Evolutionary conservation across 2,329 filamentous ascomycete species (phyloP), one percentile per base, ranked within the genome.

Genomic region (Rutstroemia sp.): DNA sequence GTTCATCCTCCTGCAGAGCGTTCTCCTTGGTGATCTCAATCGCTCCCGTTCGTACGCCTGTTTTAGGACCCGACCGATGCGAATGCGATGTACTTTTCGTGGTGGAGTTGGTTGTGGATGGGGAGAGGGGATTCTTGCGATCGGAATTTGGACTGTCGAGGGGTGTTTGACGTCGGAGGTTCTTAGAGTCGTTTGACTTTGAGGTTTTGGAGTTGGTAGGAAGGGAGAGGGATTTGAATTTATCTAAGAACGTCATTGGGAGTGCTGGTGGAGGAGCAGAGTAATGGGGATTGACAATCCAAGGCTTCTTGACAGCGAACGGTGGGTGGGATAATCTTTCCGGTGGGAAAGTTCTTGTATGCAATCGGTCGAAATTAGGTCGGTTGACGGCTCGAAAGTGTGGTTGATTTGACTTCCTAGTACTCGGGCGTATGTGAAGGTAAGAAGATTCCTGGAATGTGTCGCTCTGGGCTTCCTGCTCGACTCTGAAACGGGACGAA

Each of bases 101-200:
- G n/a, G 48, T 56, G 8, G 54, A 51, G 16, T 47, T 52, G 25
- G 46, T 55, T 23, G 38, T 55, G 4, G 46, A 44, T 17, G 46
- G 53, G 16, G 53, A 55, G 37, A 55, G 38, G 17, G 53, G 46
- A 5, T 55, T 55, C 14, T 44, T 55, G 9, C 25, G 34, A 42
- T 55, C 53, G 19, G 25, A 37, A 1, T 50, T 51, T 4, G 38
- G 38, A 4, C 34, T 8, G 17, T 17, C 12, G 8, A 17, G 41
- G 34, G 17, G 2, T 52, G 23, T 21, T 16, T 51, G 42, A 14
- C 25, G 48, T 25, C 37, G 45, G n/a, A 27, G 25, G 14, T 37
- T 44, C 17, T 46, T 23, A 7, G 17, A 21, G n/a, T 25, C n/a
- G 30, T 30, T 23, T 17, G 21, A 6, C 38, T 17, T 17, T 10